Evolutionary conservation across 2,329 filamentous ascomycete species (phyloP), one percentile per base, ranked within the genome.

Genomic region (Penicillium sp.): DNA sequence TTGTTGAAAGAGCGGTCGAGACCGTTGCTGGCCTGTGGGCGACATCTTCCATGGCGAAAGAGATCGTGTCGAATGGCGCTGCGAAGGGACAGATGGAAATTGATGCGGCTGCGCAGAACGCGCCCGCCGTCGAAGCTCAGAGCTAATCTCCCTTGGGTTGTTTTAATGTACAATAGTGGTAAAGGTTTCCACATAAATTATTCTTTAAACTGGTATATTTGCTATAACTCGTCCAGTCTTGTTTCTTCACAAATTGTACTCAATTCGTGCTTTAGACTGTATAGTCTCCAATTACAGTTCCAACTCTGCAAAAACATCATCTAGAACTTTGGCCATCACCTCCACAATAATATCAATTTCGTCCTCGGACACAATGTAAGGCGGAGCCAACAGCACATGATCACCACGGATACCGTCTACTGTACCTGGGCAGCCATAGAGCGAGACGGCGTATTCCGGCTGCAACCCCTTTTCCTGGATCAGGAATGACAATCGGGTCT

Each of bases 1-100:
- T 99, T 8, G 89, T 96, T 10, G 92, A 97, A 71, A 81, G 91
- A 60, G 92, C 89, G 0, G 87, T 92, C 3, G 92, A 96, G 76
- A 89, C 91, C 24, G 89, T 92, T 13, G 88, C 89, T 42, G 88
- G 88, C 41, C 78, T 94, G 54, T 80, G 78, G 77, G 67, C 66
- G 8, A 56, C 67, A 14, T 66, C 54, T 22, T 62, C 61, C 4
- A 57, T 64, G 22, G 48, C 63, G 14, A 60, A 58, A 25, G 52
- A 61, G 30, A 45, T 51, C 14, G 52, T 54, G 9, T 22, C 53
- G 3, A 67, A 67, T 53, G 68, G 62, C 4, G 59, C 58, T 25
- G 43, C 36, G 2, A 61, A 62, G 24, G 55, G 49, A 28, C 44
- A 55, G 18, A 47, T 45, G 30, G 57, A 56, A 7, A 45, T 57